A percentile compares a stretch with the other conserved stretches of the same genome.
These are phyloP conservation scores for Aspergillus nidulans DNA, from an alignment of 495 filamentous ascomycete genomes.

Conservation along the genomic window DNA sequence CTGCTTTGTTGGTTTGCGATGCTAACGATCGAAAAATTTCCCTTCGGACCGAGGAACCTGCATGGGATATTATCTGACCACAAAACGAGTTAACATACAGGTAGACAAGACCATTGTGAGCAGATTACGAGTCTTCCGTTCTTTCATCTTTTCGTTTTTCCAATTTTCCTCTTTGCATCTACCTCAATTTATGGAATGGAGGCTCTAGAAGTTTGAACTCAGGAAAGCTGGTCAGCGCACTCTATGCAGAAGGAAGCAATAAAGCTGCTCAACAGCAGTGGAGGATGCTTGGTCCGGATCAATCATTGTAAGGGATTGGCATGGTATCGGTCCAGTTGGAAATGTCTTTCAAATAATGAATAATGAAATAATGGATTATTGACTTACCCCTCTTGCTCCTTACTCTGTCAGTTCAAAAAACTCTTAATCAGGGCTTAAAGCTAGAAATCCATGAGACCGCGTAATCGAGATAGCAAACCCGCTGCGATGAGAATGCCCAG, in stretches of 20 bases:
- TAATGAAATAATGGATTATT: neutral
- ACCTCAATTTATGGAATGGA: neutral
- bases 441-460: neutral
- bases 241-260: neutral
- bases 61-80: neutral
- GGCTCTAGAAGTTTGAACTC: neutral
- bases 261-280: neutral
- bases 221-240: neutral
- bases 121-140: neutral
- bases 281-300: neutral
- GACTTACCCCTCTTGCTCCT: neutral
- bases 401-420: neutral
- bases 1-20: neutral
- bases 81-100: conserved; percentile 1
- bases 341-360: neutral
- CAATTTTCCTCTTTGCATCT: neutral
- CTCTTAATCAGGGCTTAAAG: neutral
- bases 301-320: neutral
- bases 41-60: neutral
- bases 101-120: neutral
- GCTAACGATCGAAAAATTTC: neutral
- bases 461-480: neutral
- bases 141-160: too few species aligned
- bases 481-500: neutral
- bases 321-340: neutral